Conservation (phyloP, 2,329 filamentous ascomycete genomes). For the Epichloe sp. region DNA sequence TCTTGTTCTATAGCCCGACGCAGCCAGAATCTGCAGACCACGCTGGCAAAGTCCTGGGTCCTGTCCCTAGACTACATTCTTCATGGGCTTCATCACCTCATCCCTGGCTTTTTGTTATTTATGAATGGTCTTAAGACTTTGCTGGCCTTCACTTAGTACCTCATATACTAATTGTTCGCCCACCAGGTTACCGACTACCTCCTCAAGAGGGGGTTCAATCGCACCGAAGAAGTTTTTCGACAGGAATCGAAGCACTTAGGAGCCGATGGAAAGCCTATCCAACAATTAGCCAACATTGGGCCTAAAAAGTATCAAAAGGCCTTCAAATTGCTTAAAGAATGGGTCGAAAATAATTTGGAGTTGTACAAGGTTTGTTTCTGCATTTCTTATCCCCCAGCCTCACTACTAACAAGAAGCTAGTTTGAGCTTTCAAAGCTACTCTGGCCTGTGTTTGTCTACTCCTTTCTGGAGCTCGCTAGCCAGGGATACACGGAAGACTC, state of each 20-base stretch:
- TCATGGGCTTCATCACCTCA: background rate
- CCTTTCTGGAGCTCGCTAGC: slow-evolving; percentile 66
- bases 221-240: slow-evolving; percentile 83
- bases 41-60: too few species aligned
- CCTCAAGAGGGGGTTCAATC: slow-evolving; percentile 84
- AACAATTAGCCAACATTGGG: slow-evolving; percentile 54
- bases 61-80: background rate
- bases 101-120: background rate
- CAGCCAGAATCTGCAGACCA: background rate
- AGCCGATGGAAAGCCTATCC: slow-evolving; percentile 64
- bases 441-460: slow-evolving; percentile 93
- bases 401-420: slow-evolving; percentile 23
- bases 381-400: background rate
- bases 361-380: slow-evolving; percentile 63
- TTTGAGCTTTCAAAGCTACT: slow-evolving; percentile 78
- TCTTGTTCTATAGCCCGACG: background rate
- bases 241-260: slow-evolving; percentile 80
- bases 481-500: slow-evolving; percentile 61
- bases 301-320: slow-evolving; percentile 67
- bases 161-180: slow-evolving; percentile 6
- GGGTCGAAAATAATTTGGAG: slow-evolving; percentile 85
- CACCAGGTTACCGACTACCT: slow-evolving; percentile 77
- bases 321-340: slow-evolving; percentile 61
- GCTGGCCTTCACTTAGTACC: background rate
- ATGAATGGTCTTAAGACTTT: background rate